Evolutionary conservation across 352 stramenopile species (phyloP), one percentile per base, ranked within the genome.

Genomic region (Pythium myriotylum): DNA sequence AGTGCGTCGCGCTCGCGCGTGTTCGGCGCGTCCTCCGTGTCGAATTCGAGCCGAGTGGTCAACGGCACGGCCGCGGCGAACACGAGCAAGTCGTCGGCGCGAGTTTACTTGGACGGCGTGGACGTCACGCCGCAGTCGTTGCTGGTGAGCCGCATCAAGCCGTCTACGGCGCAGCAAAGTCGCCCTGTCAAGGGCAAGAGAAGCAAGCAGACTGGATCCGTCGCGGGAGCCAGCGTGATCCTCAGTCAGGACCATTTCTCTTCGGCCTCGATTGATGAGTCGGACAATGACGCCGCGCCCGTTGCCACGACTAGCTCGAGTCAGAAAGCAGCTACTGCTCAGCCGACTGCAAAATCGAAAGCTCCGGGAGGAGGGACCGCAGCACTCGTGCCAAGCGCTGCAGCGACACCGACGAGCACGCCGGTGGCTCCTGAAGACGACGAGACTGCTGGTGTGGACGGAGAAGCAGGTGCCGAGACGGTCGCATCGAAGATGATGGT

Each of bases 101-200:
- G 82, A 24, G 81, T 93, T 29, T 93, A 80, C 59, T 51, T 91
- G 23, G 79, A 91, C 23, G 84, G 84, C 5, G 62, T 67, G 3
- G 82, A 93, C 24, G 84, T 91, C 26, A 93, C 84, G 9, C 84
- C 84, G 22, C 84, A 93, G 60, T 93, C 84, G 27, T 67, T 93
- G 26, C 70, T 93, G 0, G 66, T 88, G 56, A 90, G 79, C 51
- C 77, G 79, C 27, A 89, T 89, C 62, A 90, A 91, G 50, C 73
- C 81, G 1, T 76, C 77, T 26, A 75, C 74, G 7, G 67, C 74
- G 4, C 56, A 67, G 6, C 17, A 42, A 5, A 59, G 59, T 19
- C 51, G 13, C 51, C 70, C 23, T 17, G 23, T 10, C 24, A 69
- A 65, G 13, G 57, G 71, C 35, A 79, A 77, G 47, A 51, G 64